These are phyloP conservation scores for Aspergillus sparsus DNA, from an alignment of 495 filamentous ascomycete species.

Conservation along the genomic window DNA sequence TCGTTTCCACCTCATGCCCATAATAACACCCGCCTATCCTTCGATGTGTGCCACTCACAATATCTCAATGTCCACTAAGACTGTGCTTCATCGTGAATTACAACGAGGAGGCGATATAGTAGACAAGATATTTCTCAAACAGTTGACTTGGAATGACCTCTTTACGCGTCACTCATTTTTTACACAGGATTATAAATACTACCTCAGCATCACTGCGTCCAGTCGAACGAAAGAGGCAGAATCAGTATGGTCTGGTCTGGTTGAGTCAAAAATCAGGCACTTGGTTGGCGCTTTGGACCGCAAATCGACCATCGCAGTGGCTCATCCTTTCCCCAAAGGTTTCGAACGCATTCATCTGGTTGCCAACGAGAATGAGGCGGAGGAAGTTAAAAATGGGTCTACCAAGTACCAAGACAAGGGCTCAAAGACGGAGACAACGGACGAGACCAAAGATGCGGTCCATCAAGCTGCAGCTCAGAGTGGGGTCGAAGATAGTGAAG, in stretches of 20 bases:
- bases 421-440: conserved; percentile 59
- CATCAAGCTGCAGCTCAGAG: conserved; percentile 52
- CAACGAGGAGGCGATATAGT: conserved; percentile 74
- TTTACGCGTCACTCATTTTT: conserved; percentile 91
- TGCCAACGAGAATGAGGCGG: conserved; percentile 67
- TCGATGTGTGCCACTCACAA: conserved; percentile 98
- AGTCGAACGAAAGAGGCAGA: conserved; percentile 84
- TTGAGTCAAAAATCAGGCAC: conserved; percentile 88
- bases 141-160: conserved; percentile 79
- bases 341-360: conserved; percentile 80
- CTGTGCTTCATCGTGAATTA: conserved; percentile 79
- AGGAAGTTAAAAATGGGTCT: conserved; percentile 69
- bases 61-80: conserved; percentile 80
- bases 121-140: conserved; percentile 75
- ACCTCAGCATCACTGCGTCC: conserved; percentile 83
- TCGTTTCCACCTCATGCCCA: conserved; percentile 86
- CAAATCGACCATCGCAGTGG: conserved; percentile 71
- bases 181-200: conserved; percentile 89
- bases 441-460: conserved; percentile 57
- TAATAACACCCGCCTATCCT: conserved; percentile 95
- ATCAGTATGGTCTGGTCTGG: conserved; percentile 82
- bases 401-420: conserved; percentile 66
- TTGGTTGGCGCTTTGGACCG: conserved; percentile 78
- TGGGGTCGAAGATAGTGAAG: conserved; percentile 47
- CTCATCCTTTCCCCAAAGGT: conserved; percentile 90